Conservation (phyloP, 2,329 filamentous ascomycete genomes). For the Orbilia ellipsospora region DNA sequence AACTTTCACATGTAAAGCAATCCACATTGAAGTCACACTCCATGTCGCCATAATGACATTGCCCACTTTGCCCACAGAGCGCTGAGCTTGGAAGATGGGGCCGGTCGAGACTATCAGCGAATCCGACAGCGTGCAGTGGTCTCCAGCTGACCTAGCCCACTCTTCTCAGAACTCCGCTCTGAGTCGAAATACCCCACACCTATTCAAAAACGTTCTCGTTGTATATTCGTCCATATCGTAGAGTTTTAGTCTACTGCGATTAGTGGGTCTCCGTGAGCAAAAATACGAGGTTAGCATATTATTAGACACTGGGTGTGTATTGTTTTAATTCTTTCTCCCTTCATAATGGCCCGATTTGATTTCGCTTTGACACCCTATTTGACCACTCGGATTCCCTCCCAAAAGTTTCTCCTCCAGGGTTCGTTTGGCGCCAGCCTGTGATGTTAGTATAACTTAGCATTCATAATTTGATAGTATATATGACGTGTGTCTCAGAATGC, state of each 20-base stretch:
- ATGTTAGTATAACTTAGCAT: conserved; percentile 9
- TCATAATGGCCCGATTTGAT: conserved; percentile 2
- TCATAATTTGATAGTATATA: conserved; percentile 32
- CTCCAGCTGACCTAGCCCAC: conserved; percentile 19
- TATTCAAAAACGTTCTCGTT: conserved; percentile 7
- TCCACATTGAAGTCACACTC: background rate
- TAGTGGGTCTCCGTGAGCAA: conserved; percentile 29
- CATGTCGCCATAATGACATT: background rate
- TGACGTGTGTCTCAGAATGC: conserved; percentile 56
- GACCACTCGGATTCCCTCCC: conserved; percentile 43
- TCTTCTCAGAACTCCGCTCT: conserved; percentile 2
- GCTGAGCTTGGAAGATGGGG: no score
- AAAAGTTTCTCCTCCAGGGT: conserved; percentile 7
- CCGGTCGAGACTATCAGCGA: background rate
- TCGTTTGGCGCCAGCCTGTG: conserved; percentile 13
- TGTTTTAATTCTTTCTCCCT: background rate
- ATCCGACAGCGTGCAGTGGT: no score
- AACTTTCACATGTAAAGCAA: conserved; percentile 30
- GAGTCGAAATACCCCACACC: conserved; percentile 38
- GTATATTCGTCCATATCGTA: background rate
- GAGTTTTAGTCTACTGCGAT: background rate
- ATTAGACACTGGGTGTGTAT: conserved; percentile 1
- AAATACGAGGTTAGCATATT: conserved; percentile 41
- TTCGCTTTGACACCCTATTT: conserved; percentile 33
- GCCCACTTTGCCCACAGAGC: conserved; percentile 13